Conservation (phyloP, 805 yeast genomes). For the Ogataea ramenticola region DNA sequence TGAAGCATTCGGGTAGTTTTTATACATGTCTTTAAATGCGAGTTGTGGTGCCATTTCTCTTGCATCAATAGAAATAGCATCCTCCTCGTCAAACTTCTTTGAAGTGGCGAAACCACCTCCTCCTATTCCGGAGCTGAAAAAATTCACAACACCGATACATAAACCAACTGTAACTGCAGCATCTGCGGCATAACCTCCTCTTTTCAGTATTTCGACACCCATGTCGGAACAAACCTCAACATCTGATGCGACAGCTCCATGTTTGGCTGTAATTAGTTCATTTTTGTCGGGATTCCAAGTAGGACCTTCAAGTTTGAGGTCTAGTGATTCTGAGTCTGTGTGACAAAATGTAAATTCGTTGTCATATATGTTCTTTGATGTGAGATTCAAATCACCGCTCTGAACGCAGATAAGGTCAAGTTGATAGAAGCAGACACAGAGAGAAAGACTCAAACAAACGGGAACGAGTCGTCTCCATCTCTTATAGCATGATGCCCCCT, state of each 20-base stretch:
- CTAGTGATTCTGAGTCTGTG: background rate
- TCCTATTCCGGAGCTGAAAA: slow-evolving; percentile 89
- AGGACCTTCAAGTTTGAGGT: slow-evolving; percentile 26
- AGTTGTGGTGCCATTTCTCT: slow-evolving; percentile 77
- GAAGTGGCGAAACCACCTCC: slow-evolving; percentile 81
- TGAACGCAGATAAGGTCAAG: too few relatives aligned
- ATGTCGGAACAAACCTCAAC: slow-evolving; percentile 53
- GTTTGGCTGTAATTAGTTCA: slow-evolving; percentile 30
- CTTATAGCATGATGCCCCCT: background rate
- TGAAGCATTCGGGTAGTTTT: slow-evolving; percentile 38
- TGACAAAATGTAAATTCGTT: background rate
- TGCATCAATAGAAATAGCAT: slow-evolving; percentile 66
- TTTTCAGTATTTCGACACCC: slow-evolving; percentile 48
- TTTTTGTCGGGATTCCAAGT: slow-evolving; percentile 34
- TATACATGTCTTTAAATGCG: slow-evolving; percentile 62
- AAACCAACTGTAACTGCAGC: slow-evolving; percentile 85
- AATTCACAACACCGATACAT: slow-evolving; percentile 80
- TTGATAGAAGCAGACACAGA: background rate
- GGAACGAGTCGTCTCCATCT: background rate
- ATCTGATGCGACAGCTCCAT: slow-evolving; percentile 66
- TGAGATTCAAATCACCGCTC: background rate
- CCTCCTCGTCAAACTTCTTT: slow-evolving; percentile 29
- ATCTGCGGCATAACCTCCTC: slow-evolving; percentile 83
- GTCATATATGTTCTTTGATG: too few relatives aligned
- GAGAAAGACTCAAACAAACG: background rate